A percentile compares a stretch with the other conserved stretches of the same genome.
Evolutionary conservation across 495 filamentous ascomycete species (phyloP).

Genomic region (Aspergillus nanangensis): DNA sequence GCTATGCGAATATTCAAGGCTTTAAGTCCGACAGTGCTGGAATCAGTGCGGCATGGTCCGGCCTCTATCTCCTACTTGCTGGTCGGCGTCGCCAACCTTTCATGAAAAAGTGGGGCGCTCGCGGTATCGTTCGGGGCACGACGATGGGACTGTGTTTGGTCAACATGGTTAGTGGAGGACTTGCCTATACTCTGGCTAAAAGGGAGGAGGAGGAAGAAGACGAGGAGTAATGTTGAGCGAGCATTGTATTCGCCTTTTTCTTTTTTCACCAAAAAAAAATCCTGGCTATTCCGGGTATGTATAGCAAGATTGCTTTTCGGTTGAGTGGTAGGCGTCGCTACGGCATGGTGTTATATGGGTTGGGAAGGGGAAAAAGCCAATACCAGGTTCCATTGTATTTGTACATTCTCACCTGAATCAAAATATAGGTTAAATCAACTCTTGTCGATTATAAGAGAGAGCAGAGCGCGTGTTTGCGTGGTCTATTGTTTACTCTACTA

Average conservation of each 20-base stretch:
- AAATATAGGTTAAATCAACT: too few species aligned
- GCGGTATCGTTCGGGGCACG: constrained; percentile 65
- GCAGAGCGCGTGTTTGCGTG: neutral
- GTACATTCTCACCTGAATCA: too few species aligned
- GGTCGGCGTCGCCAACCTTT: constrained; percentile 55
- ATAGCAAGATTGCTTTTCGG: neutral
- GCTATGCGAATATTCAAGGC: constrained; percentile 75
- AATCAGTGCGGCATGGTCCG: constrained; percentile 79
- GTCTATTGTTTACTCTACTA: neutral
- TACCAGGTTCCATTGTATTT: too few species aligned
- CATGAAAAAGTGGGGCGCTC: constrained; percentile 58
- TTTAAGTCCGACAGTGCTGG: constrained; percentile 82
- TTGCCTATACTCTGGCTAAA: constrained; percentile 65
- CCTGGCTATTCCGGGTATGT: too few species aligned
- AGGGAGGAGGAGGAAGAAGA: constrained; percentile 48
- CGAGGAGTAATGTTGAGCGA: neutral
- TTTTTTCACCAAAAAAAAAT: too few species aligned
- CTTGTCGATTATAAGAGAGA: too few species aligned
- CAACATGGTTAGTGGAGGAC: constrained; percentile 67
- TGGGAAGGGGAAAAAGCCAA: too few species aligned
- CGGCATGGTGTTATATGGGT: constrained; percentile 14
- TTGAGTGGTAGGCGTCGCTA: constrained; percentile 11
- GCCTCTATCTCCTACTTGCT: constrained; percentile 76
- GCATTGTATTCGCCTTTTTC: neutral
- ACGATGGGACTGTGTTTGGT: constrained; percentile 66